Conservation (phyloP, 208 protist genomes). For the Angomonas ambiguus region DNA sequence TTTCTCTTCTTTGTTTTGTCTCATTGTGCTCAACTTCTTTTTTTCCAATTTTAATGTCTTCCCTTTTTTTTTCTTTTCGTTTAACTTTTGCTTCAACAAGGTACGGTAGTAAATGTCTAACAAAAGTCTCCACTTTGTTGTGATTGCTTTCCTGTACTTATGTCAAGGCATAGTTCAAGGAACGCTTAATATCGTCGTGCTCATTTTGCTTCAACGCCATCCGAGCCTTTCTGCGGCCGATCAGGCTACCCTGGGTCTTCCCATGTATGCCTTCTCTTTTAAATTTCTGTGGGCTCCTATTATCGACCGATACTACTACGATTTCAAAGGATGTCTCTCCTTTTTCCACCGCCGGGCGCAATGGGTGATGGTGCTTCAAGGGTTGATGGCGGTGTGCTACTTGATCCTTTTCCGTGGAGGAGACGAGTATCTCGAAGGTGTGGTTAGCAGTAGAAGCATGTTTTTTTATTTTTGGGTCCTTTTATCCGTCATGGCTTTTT, state of each 20-base stretch:
- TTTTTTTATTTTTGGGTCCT: constrained; percentile 20
- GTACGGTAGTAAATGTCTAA: background rate
- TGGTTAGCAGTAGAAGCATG: background rate
- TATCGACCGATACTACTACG: constrained; percentile 26
- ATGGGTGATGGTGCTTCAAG: constrained; percentile 17
- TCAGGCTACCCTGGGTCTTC: constrained; percentile 27
- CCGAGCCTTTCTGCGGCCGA: constrained; percentile 15
- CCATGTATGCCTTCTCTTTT: constrained; percentile 38
- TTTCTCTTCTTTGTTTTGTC: constrained; percentile 1
- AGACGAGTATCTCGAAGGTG: constrained; percentile 10
- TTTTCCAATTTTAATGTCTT: too few relatives aligned
- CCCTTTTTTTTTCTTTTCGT: background rate
- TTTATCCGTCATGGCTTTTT: constrained; percentile 23
- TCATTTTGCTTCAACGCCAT: constrained; percentile 14
- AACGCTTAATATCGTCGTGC: constrained; percentile 8
- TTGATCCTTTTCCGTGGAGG: background rate
- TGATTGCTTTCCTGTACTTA: constrained; percentile 17
- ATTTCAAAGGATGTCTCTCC: background rate
- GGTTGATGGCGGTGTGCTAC: constrained; percentile 13
- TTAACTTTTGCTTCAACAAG: background rate
- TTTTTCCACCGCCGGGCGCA: constrained; percentile 17
- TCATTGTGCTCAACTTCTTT: too few relatives aligned
- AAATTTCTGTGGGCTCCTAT: constrained; percentile 49
- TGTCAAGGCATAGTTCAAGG: constrained; percentile 18
- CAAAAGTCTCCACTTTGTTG: constrained; percentile 13